Base-by-base conservation (phyloP, 1,284 basidiomycete species). In the Xerocomus amazonicus region DNA sequence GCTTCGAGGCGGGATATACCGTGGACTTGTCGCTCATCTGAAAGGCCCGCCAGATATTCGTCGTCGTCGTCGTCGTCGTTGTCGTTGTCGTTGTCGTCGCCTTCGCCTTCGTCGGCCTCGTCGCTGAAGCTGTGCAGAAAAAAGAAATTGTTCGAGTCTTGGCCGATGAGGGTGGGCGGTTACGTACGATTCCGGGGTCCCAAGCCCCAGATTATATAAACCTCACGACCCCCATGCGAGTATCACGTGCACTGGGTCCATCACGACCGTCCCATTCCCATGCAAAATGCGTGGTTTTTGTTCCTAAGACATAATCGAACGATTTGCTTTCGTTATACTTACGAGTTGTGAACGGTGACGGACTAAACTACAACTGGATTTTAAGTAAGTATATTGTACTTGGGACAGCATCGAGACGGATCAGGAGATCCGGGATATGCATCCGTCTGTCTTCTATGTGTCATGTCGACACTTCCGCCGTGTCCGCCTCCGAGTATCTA, bases 1-100 rank as follows among this genome's bases (percentile, higher is more conserved):
- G 80, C 72, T 83, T 87, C 9, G 83, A 80, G 9, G 82, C 72
- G 2, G 83, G 72, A 57, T 69, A 75, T 19, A 54, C 9, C 37
- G n/a, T 51, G n/a, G 13, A 14, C 9, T 35, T 48, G 48, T 65
- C 63, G 55, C 37, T 54, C 63, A 67, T 65, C 40, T 53, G 47
- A 17, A 52, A 48, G 53, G 27, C 47, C 56, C 54, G 53, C 54
- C 10, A 14, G 42, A 34, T 47, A 14, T 51, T 55, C 29, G 53
- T 53, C 42, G 51, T 50, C 9, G 36, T 37, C 23, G 41, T 45
- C 9, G 50, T 50, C 38, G 54, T 52, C 38, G 55, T 31, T 38
- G 35, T n/a, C 19, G 19, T 55, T 32, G 53, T 53, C 42, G 51
- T 50, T 8, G 36, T 37, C 23, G 41, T 45, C 9, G 50, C 48